Evolutionary conservation across 148 eudicot species (phyloP).

Genomic region (Spergularia marina): DNA sequence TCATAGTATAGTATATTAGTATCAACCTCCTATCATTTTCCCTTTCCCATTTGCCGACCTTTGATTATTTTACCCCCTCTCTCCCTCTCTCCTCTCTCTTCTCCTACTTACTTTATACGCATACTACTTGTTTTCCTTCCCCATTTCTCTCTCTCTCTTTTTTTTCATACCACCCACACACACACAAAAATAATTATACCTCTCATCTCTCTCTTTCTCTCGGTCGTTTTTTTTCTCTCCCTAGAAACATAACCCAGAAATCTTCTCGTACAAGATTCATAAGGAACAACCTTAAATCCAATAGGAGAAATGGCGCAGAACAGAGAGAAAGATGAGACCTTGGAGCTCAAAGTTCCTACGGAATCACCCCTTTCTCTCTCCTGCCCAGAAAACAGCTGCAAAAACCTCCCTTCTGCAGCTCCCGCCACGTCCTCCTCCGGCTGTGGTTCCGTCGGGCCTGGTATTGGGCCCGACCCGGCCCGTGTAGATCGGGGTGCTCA

Average conservation of each 20-base stretch:
- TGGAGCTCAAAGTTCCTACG: slow-evolving; percentile 62
- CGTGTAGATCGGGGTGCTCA: slow-evolving; percentile 26
- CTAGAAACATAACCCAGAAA: background rate
- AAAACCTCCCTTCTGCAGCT: slow-evolving; percentile 17
- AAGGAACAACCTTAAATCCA: too few relatives aligned
- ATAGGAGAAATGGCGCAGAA: slow-evolving; percentile 49
- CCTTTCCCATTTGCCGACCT: slow-evolving; percentile 39
- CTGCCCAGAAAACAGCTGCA: slow-evolving; percentile 26
- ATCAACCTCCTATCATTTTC: slow-evolving; percentile 4
- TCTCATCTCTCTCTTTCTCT: background rate
- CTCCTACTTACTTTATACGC: background rate
- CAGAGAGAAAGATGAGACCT: slow-evolving; percentile 62
- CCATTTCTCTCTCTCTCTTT: slow-evolving; percentile 10
- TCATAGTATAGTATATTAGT: background rate
- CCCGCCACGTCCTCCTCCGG: background rate
- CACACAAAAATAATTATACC: background rate
- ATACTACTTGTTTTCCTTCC: background rate
- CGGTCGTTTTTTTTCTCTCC: background rate
- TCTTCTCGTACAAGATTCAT: too few relatives aligned
- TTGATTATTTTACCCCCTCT: slow-evolving; percentile 22
- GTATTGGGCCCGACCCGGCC: slow-evolving; percentile 6
- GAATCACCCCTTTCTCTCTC: slow-evolving; percentile 29
- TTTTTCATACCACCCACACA: background rate
- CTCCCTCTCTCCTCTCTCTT: background rate
- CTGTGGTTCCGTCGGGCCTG: background rate